A percentile compares a stretch with the other conserved stretches of the same genome.
Evolutionary conservation across 495 filamentous ascomycete species (phyloP).

Genomic region (Letharia lupina): DNA sequence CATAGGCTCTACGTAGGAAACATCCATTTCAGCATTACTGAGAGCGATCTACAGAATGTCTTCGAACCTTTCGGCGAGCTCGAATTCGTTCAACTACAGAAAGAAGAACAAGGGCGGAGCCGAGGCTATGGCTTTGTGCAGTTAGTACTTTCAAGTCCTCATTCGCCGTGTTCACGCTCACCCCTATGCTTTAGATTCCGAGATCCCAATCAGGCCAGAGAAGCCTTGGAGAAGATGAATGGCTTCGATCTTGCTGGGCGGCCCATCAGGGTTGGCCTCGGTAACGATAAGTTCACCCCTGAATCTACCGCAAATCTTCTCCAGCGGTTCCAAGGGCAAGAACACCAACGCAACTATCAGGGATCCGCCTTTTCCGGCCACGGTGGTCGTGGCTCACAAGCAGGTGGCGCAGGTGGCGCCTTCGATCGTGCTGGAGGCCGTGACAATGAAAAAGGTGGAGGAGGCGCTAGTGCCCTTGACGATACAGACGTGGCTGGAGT

Average conservation of each 20-base stretch:
- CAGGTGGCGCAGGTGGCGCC: slow-evolving; percentile 62
- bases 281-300: slow-evolving; percentile 99
- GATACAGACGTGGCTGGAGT: slow-evolving; percentile 97
- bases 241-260: slow-evolving; percentile 97
- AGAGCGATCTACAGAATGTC: slow-evolving; percentile 88
- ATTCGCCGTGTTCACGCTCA: neutral
- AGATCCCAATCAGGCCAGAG: slow-evolving; percentile 82
- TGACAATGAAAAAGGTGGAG: slow-evolving; percentile 80
- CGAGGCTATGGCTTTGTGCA: slow-evolving; percentile 98
- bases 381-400: slow-evolving; percentile 80
- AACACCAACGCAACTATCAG: slow-evolving; percentile 70
- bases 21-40: slow-evolving; percentile 99
- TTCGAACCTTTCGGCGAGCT: slow-evolving; percentile 98
- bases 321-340: slow-evolving; percentile 74
- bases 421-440: slow-evolving; percentile 91
- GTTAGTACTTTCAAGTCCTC: slow-evolving; percentile 48
- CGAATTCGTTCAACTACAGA: slow-evolving; percentile 94
- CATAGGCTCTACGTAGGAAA: slow-evolving; percentile 99
- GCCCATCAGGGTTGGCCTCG: slow-evolving; percentile 96
- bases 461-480: slow-evolving; percentile 90
- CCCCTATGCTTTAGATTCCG: slow-evolving; percentile 56
- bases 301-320: slow-evolving; percentile 88
- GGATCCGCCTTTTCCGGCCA: slow-evolving; percentile 91
- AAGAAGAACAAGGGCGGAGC: slow-evolving; percentile 84
- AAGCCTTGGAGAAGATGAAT: slow-evolving; percentile 98